phyloP scores from a whole-genome alignment of 108 stramenopile species.

The Cyclotella distinguenda region DNA sequence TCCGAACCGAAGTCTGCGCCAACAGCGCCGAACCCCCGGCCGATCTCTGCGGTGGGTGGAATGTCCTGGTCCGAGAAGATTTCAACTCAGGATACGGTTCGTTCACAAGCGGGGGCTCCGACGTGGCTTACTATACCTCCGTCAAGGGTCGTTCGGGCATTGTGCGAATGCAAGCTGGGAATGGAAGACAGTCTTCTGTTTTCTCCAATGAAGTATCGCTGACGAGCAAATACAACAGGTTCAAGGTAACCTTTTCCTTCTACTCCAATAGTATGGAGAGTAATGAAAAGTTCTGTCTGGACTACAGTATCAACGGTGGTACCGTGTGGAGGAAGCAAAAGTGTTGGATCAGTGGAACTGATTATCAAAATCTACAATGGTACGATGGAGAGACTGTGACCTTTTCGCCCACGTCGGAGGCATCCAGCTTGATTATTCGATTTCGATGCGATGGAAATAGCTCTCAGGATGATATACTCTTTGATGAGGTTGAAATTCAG shows the following conservation, averaged over 20 bases:
- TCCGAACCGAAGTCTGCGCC: constrained; percentile 46
- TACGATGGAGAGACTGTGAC: constrained; percentile 6
- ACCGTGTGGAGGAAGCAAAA: constrained; percentile 13
- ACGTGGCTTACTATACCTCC: constrained; percentile 13
- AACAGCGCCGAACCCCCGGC: constrained; percentile 8
- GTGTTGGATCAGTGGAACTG: constrained; percentile 23
- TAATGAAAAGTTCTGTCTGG: constrained; percentile 37
- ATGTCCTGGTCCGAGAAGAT: constrained; percentile 1
- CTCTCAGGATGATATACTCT: constrained; percentile 9
- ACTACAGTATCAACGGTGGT: constrained; percentile 16
- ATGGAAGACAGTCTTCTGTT: constrained; percentile 10
- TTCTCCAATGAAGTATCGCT: constrained; percentile 8
- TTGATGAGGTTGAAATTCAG: constrained; percentile 14
- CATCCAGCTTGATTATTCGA: constrained; percentile 19
- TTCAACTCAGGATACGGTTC: constrained; percentile 10
- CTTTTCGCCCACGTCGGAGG: not conserved
- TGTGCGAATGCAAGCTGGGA: constrained; percentile 22
- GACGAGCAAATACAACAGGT: constrained; percentile 4
- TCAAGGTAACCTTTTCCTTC: constrained; percentile 24
- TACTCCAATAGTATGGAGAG: constrained; percentile 31
- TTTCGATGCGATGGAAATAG: constrained; percentile 17
- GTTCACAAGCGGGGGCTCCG: constrained; percentile 9
- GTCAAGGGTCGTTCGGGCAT: constrained; percentile 12
- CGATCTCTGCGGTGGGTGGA: constrained; percentile 11
- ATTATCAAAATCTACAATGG: constrained; percentile 31